These are phyloP conservation scores for Lipomyces starkeyi DNA, from an alignment of 805 yeast species.

Conservation along the genomic window DNA sequence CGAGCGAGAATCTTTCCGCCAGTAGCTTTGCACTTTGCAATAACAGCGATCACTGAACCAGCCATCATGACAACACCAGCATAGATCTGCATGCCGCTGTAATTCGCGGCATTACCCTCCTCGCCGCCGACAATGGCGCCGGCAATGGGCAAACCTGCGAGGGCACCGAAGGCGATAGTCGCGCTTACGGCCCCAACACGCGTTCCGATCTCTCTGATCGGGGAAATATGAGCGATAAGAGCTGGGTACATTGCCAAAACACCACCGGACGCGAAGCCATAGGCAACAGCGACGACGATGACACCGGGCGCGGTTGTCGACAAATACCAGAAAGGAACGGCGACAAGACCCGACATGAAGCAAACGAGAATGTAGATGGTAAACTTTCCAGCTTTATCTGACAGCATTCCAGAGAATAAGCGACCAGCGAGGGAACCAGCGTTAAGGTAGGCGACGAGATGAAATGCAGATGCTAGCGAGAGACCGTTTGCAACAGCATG, in stretches of 20 bases:
- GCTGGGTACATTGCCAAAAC: conserved; percentile 47
- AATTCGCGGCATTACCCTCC: conserved; percentile 22
- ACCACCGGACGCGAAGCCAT: conserved; percentile 48
- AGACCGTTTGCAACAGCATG: conserved; percentile 43
- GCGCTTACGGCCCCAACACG: conserved; percentile 68
- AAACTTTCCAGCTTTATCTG: conserved; percentile 56
- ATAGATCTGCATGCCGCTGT: conserved; percentile 36
- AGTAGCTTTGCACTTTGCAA: conserved; percentile 30
- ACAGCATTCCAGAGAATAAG: conserved; percentile 54
- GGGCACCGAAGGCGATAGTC: conserved; percentile 58
- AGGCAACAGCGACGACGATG: conserved; percentile 42
- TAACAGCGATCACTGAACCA: conserved; percentile 33
- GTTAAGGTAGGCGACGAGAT: conserved; percentile 47
- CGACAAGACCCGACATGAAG: conserved; percentile 44
- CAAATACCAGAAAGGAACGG: conserved; percentile 39
- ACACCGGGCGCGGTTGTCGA: conserved; percentile 19
- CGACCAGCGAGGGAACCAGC: conserved; percentile 57
- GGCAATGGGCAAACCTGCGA: conserved; percentile 45
- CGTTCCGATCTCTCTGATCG: conserved; percentile 43
- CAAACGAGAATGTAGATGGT: conserved; percentile 49
- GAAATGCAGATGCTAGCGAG: conserved; percentile 36
- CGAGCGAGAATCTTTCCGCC: conserved; percentile 31
- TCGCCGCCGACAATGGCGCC: conserved; percentile 40
- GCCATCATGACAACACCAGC: conserved; percentile 37
- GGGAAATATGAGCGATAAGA: conserved; percentile 43